phyloP scores from a whole-genome alignment of 2,329 filamentous ascomycete genomes.

The Polytolypa hystricis region DNA sequence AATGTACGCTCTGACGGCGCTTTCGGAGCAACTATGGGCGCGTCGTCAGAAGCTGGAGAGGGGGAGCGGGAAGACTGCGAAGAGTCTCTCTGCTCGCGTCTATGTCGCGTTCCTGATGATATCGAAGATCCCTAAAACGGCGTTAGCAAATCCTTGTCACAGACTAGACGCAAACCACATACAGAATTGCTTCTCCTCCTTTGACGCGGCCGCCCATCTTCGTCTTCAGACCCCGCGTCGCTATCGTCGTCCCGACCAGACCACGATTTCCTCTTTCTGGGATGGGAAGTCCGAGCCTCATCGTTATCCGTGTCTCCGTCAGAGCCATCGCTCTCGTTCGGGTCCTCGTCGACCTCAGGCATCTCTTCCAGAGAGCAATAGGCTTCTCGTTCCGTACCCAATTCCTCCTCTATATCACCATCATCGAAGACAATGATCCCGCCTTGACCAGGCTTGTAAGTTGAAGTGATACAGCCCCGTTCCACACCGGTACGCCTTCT shows the following conservation, averaged over 20 bases:
- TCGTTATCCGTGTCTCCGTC: constrained; percentile 50
- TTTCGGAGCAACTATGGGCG: constrained; percentile 35
- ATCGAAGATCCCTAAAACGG: constrained; percentile 29
- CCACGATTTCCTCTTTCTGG: constrained; percentile 68
- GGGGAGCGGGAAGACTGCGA: constrained; percentile 37
- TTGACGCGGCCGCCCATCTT: constrained; percentile 65
- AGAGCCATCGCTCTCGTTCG: constrained; percentile 47
- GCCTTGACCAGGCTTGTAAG: constrained; percentile 67
- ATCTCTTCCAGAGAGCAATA: constrained; percentile 81
- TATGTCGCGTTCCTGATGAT: constrained; percentile 32
- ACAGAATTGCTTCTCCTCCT: constrained; percentile 82
- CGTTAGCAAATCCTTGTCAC: constrained; percentile 8
- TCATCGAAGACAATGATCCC: constrained; percentile 94
- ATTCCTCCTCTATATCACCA: constrained; percentile 80
- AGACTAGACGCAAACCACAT: constrained; percentile 16
- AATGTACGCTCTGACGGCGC: constrained; percentile 61
- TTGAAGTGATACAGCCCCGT: constrained; percentile 58
- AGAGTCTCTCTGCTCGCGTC: constrained; percentile 28
- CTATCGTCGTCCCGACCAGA: constrained; percentile 60
- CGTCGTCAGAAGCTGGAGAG: constrained; percentile 31
- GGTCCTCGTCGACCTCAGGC: constrained; percentile 73
- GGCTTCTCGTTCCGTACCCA: constrained; percentile 63
- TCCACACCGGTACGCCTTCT: constrained; percentile 53
- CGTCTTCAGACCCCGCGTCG: constrained; percentile 44
- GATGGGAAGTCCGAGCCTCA: constrained; percentile 25